Evolutionary conservation across 306 rosid genomes (phyloP), one percentile per base, ranked within the genome.

Genomic region (Vigna nakashimae): DNA sequence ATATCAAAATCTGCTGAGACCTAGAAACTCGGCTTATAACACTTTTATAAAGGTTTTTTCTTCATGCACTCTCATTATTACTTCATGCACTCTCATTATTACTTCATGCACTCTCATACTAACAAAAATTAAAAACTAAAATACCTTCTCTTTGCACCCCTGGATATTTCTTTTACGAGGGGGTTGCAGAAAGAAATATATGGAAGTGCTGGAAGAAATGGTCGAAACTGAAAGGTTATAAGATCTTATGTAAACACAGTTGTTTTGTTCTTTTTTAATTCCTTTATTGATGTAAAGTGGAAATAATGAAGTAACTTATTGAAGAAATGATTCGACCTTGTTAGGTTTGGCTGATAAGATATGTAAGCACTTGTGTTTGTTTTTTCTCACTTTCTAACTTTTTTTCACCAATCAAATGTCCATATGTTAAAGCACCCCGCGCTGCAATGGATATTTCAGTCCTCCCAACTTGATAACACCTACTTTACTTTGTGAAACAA

Each of bases 281-380:
- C 20, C 78, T 56, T 71, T 24, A 58, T 46, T 57, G 20, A 24
- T 48, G 59, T 77, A 42, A 76, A 71, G 77, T 77, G 65, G 52
- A 84, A 84, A 59, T 45, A 68, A 60, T 81, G 80, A 81, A 71
- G 20, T 40, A 36, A 66, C 58, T 58, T 65, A 69, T 57, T 48
- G 62, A 45, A 28, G 16, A 22, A 40, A 58, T 58, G 79, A 80
- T 84, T 63, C 59, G 83, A 77, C 77, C 69, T 74, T 76, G 58
- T 80, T 83, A 71, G 52, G 57, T 40, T 42, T 67, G 79, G 79
- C 22, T 26, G 78, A 74, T 57, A 15, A 13, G 82, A 83, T 86
- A 76, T 67, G 58, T 20, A 4, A 68, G 80, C 88, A 77, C 81
- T 77, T 16, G 43, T 46, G 71, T 16, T 62, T 51, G 65, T 53